phyloP scores from a whole-genome alignment of 352 stramenopile genomes.

The Pythium apleroticum region DNA sequence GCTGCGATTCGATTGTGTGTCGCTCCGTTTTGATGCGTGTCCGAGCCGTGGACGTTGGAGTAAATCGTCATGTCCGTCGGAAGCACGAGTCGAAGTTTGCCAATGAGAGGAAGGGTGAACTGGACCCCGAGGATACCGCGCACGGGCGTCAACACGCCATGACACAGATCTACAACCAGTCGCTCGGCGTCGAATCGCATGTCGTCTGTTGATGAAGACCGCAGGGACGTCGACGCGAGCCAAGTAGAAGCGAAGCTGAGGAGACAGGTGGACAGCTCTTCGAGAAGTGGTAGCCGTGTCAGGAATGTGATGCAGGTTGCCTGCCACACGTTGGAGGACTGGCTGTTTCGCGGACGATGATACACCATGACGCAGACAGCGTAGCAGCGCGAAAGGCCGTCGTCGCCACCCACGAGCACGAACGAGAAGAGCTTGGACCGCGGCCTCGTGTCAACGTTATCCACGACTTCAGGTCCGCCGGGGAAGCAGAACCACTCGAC shows the following conservation, averaged over 20 bases:
- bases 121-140: constrained; percentile 65
- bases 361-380: constrained; percentile 74
- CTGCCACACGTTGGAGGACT: constrained; percentile 46
- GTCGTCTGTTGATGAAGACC: neutral
- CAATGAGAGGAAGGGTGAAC: constrained; percentile 38
- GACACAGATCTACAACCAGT: constrained; percentile 52
- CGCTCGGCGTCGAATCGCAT: constrained; percentile 26
- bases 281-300: constrained; percentile 62
- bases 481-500: constrained; percentile 91
- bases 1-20: constrained; percentile 2
- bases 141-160: constrained; percentile 57
- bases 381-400: constrained; percentile 71
- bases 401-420: constrained; percentile 70
- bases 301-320: constrained; percentile 73
- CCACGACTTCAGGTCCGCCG: constrained; percentile 56
- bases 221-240: constrained; percentile 29
- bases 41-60: neutral
- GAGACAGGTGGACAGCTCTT: constrained; percentile 52
- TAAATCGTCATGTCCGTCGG: constrained; percentile 64
- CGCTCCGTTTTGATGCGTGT: constrained; percentile 1
- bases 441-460: constrained; percentile 39
- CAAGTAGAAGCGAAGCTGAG: constrained; percentile 55
- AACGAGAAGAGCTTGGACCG: constrained; percentile 74
- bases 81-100: constrained; percentile 44
- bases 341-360: constrained; percentile 32